Conservation (phyloP, 805 yeast species). For the Saccharomyces paradoxus region DNA sequence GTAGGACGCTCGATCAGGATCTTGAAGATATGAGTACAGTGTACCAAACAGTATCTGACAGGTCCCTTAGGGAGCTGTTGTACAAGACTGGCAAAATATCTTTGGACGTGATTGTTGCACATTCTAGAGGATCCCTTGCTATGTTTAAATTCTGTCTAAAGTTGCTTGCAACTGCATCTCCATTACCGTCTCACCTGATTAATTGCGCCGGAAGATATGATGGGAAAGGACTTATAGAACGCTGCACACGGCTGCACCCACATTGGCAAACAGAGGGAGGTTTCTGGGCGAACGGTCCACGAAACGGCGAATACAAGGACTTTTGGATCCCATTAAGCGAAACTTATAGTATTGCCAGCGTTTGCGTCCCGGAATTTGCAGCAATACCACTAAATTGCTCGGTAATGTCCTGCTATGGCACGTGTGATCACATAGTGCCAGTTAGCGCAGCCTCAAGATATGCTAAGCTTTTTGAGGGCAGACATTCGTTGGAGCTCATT, state of each 20-base stretch:
- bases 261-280: conserved; percentile 38
- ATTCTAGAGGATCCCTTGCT: conserved; percentile 73
- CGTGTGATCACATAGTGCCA: conserved; percentile 59
- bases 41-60: conserved; percentile 29
- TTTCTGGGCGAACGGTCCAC: conserved; percentile 33
- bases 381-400: conserved; percentile 39
- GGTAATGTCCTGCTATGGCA: conserved; percentile 65
- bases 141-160: conserved; percentile 52
- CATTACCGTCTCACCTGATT: conserved; percentile 40
- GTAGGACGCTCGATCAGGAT: conserved; percentile 59
- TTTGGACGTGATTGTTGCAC: conserved; percentile 57
- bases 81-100: conserved; percentile 29
- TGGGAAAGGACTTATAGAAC: conserved; percentile 38
- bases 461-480: conserved; percentile 46
- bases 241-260: conserved; percentile 31
- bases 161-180: conserved; percentile 32
- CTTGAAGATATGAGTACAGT: conserved; percentile 54
- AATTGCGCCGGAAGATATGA: conserved; percentile 68
- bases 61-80: conserved; percentile 14
- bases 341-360: conserved; percentile 39
- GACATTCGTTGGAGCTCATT: conserved; percentile 52
- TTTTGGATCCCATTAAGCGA: conserved; percentile 44
- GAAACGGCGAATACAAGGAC: conserved; percentile 42
- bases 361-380: conserved; percentile 38
- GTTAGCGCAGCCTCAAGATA: conserved; percentile 50